A percentile compares a stretch with the other conserved stretches of the same genome.
phyloP scores from a whole-genome alignment of 2,329 filamentous ascomycete genomes.

The Ascochyta pisi region DNA sequence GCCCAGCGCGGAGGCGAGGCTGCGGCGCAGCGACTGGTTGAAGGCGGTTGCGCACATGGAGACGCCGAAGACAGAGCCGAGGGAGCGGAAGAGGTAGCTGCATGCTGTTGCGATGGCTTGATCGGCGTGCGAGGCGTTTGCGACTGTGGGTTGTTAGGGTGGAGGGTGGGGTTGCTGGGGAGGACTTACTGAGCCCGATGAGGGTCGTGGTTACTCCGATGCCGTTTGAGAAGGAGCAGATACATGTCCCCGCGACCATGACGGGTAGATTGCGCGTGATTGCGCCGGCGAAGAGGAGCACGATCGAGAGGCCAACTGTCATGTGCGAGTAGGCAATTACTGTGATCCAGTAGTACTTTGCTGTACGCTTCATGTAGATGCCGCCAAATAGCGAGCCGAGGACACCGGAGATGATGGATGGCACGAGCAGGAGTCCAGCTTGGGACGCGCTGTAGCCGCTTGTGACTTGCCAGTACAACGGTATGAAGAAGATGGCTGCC shows the following conservation, averaged over 20 bases:
- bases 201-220: conserved; percentile 74
- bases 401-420: conserved; percentile 68
- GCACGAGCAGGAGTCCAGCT: conserved; percentile 71
- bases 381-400: conserved; percentile 70
- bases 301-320: conserved; percentile 60
- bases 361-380: conserved; percentile 72
- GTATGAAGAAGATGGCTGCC: conserved; percentile 73
- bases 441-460: conserved; percentile 67
- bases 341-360: conserved; percentile 74
- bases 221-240: conserved; percentile 62
- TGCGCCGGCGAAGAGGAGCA: conserved; percentile 65
- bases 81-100: conserved; percentile 79
- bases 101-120: conserved; percentile 79
- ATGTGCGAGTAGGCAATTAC: conserved; percentile 62
- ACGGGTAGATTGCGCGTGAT: conserved; percentile 57
- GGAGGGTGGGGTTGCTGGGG: neutral
- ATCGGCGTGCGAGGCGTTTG: conserved; percentile 71
- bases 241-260: conserved; percentile 64
- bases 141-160: conserved; percentile 54
- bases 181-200: conserved; percentile 65
- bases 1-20: conserved; percentile 62
- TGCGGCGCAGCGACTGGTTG: conserved; percentile 69
- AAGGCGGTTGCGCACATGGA: conserved; percentile 75
- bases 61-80: conserved; percentile 71
- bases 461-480: conserved; percentile 78